phyloP scores from a whole-genome alignment of 371 early-diverging fungal genomes.

The Cladochytrium tenue region DNA sequence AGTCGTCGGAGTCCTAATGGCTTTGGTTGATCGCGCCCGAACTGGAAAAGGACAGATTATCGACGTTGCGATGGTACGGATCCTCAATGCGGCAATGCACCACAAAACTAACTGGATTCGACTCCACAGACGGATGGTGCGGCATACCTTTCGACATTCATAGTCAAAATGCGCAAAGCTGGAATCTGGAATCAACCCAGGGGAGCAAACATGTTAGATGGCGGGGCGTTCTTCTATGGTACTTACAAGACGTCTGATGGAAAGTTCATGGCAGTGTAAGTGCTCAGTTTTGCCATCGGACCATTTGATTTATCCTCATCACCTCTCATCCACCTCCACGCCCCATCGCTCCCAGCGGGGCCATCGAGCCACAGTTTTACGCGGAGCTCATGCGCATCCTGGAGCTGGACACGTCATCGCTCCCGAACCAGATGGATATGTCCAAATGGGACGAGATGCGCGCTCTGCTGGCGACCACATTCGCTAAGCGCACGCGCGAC shows the following conservation, averaged over 20 bases:
- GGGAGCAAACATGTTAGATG: slow-evolving; percentile 67
- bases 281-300: neutral
- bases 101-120: too few species aligned
- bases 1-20: slow-evolving; percentile 69
- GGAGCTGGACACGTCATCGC: slow-evolving; percentile 37
- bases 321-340: neutral
- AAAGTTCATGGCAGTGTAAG: slow-evolving; percentile 69
- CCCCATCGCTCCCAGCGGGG: slow-evolving; percentile 48
- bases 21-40: slow-evolving; percentile 60
- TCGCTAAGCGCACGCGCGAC: slow-evolving; percentile 60
- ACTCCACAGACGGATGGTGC: slow-evolving; percentile 59
- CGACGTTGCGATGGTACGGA: slow-evolving; percentile 67
- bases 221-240: slow-evolving; percentile 74
- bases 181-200: slow-evolving; percentile 59
- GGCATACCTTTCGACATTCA: slow-evolving; percentile 55
- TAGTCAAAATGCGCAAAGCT: slow-evolving; percentile 62
- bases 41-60: slow-evolving; percentile 74
- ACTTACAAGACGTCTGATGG: slow-evolving; percentile 72
- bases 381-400: slow-evolving; percentile 56
- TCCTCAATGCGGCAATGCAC: too few species aligned
- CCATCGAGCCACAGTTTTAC: slow-evolving; percentile 75
- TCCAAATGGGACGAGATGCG: slow-evolving; percentile 61
- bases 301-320: neutral
- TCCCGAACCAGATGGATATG: slow-evolving; percentile 58
- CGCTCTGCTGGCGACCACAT: slow-evolving; percentile 48